Base-by-base conservation (phyloP, 441 rosid genomes). In the Corymbia citriodora region DNA sequence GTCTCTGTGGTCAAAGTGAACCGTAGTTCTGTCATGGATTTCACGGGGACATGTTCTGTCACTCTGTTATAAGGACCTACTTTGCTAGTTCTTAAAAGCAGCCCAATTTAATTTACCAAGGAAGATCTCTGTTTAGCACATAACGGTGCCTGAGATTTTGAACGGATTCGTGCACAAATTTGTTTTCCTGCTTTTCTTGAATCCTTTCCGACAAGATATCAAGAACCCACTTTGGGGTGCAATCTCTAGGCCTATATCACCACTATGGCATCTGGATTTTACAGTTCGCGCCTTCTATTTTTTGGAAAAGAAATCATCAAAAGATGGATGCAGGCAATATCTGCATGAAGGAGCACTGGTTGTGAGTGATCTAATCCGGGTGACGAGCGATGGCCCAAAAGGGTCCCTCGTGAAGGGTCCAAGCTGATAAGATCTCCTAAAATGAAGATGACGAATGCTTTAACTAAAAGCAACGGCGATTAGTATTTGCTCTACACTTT, bases 381-480 rank as follows among this genome's bases (percentile, higher is more conserved):
- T 74, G 83, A 74, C 50, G 45, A 74, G 83, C 31, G 31, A 61
- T 61, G 68, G 31, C 68, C 68, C 68, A 3, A 11, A 27, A 74
- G 83, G 50, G 83, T 36, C 27, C 50, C 49, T 19, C 49, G 49
- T 21, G 83, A 36, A 18, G 83, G 27, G 48, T 72, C 83, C 83
- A 21, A 11, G 50, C 83, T 74, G 83, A 40, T 74, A 11, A 6
- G 82, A 72, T 3, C 7, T 17, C 5, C 45, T 72, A 40, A 23
- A 12, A 25, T 23, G 52, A 79, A 48, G 52, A 11, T 40, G 52
- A 45, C 85, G 48, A 21, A 9, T 33, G 87, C 87, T 89, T 91
- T 36, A 61, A 90, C 92, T 7, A 55, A 91, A 91, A 90, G 90
- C 55, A 45, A 90, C 59, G 74, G 72, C 23, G 57, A 79, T 87